Percentiles rank a stretch among this genome's conserved stretches.
Evolutionary conservation across 768 basidiomycete species (phyloP).

Genomic region (Favolaschia claudopus): DNA sequence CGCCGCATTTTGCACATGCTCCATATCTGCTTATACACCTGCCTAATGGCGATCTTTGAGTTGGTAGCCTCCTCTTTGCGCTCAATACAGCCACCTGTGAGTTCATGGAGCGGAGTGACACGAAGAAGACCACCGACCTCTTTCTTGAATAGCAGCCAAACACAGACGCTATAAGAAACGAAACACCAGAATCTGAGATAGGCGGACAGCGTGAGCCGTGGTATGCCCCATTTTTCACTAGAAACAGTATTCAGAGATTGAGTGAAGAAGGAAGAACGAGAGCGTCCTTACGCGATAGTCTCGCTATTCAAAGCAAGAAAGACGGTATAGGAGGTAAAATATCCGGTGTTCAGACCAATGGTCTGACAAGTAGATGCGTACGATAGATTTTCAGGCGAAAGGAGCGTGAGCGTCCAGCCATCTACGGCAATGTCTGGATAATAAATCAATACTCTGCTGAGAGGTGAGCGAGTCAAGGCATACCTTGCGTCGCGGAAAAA

Average conservation of each 20-base stretch:
- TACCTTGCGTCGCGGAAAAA: constrained; percentile 97
- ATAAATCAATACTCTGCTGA: constrained; percentile 16
- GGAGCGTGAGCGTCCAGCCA: constrained; percentile 83
- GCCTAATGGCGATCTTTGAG: constrained; percentile 87
- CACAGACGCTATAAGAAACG: constrained; percentile 81
- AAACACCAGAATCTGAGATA: constrained; percentile 90
- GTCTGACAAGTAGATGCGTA: constrained; percentile 99
- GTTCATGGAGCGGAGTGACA: background rate
- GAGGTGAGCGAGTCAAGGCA: constrained; percentile 22
- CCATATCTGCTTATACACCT: constrained; percentile 96
- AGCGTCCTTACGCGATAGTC: constrained; percentile 74
- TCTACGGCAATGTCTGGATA: constrained; percentile 93
- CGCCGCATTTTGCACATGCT: constrained; percentile 89
- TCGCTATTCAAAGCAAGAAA: constrained; percentile 97
- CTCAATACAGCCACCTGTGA: constrained; percentile 42
- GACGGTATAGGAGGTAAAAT: constrained; percentile 95
- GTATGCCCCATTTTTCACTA: constrained; percentile 80
- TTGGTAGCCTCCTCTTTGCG: constrained; percentile 77
- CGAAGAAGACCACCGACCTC: constrained; percentile 62
- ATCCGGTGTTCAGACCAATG: constrained; percentile 94
- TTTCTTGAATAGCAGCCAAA: constrained; percentile 92
- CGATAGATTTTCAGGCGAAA: constrained; percentile 93
- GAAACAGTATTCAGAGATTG: background rate
- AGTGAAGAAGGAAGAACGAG: background rate
- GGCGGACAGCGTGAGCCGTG: constrained; percentile 72